phyloP scores from a whole-genome alignment of 441 rosid genomes.

The Omphalea diandra region DNA sequence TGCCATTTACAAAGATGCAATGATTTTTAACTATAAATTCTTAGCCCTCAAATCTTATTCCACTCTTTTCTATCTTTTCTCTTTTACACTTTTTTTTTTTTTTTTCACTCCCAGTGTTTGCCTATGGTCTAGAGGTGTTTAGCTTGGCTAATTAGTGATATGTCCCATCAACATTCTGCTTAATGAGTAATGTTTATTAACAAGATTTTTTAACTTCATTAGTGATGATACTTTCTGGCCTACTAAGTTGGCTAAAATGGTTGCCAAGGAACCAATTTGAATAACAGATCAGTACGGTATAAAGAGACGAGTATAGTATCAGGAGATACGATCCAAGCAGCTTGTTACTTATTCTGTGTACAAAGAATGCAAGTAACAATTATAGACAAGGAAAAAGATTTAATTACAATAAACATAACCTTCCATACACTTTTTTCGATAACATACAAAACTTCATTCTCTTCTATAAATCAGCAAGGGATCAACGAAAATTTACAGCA shows the following conservation, averaged over 20 bases:
- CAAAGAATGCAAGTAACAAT: not conserved
- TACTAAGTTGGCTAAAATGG: too few relatives aligned
- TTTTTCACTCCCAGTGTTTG: not conserved
- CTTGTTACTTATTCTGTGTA: conserved; percentile 3
- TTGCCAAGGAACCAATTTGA: too few relatives aligned
- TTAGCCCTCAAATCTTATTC: not conserved
- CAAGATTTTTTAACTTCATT: too few relatives aligned
- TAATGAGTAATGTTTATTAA: too few relatives aligned
- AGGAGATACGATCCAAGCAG: not conserved
- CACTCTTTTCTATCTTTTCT: not conserved
- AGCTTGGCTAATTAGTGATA: not conserved
- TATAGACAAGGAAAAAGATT: not conserved
- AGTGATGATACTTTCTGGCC: too few relatives aligned
- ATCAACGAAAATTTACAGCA: conserved; percentile 4
- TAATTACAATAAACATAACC: not conserved
- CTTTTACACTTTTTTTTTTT: not conserved
- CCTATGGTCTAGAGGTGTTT: not conserved
- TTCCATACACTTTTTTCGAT: not conserved
- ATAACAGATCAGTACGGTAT: too few relatives aligned
- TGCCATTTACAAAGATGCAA: not conserved
- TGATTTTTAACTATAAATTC: not conserved
- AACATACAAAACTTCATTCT: not conserved
- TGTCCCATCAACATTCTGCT: not conserved
- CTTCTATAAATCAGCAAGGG: not conserved
- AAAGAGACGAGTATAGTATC: not conserved